Evolutionary conservation across 495 filamentous ascomycete genomes (phyloP).

Genomic region (Cryomyces antarcticus): DNA sequence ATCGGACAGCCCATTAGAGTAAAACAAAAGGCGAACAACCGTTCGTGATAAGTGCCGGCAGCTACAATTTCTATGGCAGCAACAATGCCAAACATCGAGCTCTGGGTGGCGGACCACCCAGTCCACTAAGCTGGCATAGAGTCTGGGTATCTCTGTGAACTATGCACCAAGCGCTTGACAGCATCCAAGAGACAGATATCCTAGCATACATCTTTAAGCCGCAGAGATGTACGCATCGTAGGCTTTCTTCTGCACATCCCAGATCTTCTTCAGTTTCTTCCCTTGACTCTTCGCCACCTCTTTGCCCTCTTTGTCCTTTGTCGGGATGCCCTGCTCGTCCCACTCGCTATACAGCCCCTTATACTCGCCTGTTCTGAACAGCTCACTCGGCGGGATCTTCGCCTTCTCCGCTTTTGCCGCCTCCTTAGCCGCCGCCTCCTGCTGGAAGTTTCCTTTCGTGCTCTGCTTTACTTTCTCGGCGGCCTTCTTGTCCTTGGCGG

Average conservation of each 20-base stretch:
- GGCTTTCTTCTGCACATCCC: conserved; percentile 77
- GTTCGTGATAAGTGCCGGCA: too few relatives aligned
- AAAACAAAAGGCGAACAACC: too few relatives aligned
- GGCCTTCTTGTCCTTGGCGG: conserved; percentile 11
- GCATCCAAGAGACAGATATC: too few relatives aligned
- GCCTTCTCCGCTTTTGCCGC: conserved; percentile 45
- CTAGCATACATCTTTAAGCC: too few relatives aligned
- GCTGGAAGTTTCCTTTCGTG: conserved; percentile 27
- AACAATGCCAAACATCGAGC: too few relatives aligned
- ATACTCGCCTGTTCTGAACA: conserved; percentile 42
- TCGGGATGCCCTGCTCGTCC: conserved; percentile 76
- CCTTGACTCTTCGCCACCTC: conserved; percentile 59
- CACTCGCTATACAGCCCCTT: conserved; percentile 65
- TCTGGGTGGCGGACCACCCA: too few relatives aligned
- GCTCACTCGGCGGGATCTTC: conserved; percentile 28
- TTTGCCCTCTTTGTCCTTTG: conserved; percentile 48
- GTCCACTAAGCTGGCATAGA: too few relatives aligned
- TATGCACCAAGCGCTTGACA: too few relatives aligned
- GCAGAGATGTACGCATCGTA: conserved; percentile 36
- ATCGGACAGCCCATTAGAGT: too few relatives aligned
- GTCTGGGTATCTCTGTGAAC: too few relatives aligned
- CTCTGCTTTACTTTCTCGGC: conserved; percentile 35
- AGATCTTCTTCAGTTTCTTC: conserved; percentile 83
- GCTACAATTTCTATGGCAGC: too few relatives aligned
- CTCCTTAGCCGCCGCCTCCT: conserved; percentile 35